These are phyloP conservation scores for Sonneratia alba DNA, from an alignment of 345 rosid genomes.

Conservation along the genomic window DNA sequence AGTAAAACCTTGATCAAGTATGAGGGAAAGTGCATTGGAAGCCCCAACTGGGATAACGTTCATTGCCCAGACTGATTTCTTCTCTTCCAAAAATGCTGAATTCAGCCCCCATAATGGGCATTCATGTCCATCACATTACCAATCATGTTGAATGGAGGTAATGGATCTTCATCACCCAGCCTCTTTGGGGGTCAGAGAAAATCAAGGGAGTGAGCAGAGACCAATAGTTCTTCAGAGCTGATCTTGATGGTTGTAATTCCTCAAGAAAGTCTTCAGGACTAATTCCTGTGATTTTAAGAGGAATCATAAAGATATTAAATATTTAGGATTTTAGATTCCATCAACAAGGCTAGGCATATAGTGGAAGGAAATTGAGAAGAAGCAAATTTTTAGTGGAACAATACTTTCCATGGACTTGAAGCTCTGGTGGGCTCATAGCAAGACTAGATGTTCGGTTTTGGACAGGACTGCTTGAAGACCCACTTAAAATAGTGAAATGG, in stretches of 20 bases:
- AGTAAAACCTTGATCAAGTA: slow-evolving; percentile 76
- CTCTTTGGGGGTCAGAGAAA: slow-evolving; percentile 98
- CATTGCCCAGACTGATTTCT: slow-evolving; percentile 87
- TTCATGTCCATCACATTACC: slow-evolving; percentile 99
- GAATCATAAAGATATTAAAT: slow-evolving; percentile 3
- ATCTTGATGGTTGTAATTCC: slow-evolving; percentile 56
- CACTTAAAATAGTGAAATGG: slow-evolving; percentile 47
- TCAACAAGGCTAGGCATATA: too few relatives aligned
- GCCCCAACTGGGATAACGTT: slow-evolving; percentile 79
- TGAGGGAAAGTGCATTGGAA: slow-evolving; percentile 69
- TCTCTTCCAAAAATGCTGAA: slow-evolving; percentile 64
- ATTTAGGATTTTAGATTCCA: too few relatives aligned
- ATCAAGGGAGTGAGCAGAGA: slow-evolving; percentile 91
- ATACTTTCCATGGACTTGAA: slow-evolving; percentile 81
- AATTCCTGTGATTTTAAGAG: slow-evolving; percentile 47
- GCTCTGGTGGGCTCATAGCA: slow-evolving; percentile 44
- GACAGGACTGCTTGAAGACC: slow-evolving; percentile 69
- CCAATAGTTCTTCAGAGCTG: slow-evolving; percentile 82
- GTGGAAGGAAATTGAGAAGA: background rate
- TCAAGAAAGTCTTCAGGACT: slow-evolving; percentile 66
- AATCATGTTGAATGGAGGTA: slow-evolving; percentile 93
- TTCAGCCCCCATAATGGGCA: slow-evolving; percentile 88
- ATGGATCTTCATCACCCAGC: slow-evolving; percentile 97
- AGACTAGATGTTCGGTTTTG: slow-evolving; percentile 68
- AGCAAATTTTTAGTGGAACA: slow-evolving; percentile 14